Evolutionary conservation across 176 grass and related monocot genomes (phyloP), one percentile per base, ranked within the genome.

Genomic region (Aechmea fasciata): DNA sequence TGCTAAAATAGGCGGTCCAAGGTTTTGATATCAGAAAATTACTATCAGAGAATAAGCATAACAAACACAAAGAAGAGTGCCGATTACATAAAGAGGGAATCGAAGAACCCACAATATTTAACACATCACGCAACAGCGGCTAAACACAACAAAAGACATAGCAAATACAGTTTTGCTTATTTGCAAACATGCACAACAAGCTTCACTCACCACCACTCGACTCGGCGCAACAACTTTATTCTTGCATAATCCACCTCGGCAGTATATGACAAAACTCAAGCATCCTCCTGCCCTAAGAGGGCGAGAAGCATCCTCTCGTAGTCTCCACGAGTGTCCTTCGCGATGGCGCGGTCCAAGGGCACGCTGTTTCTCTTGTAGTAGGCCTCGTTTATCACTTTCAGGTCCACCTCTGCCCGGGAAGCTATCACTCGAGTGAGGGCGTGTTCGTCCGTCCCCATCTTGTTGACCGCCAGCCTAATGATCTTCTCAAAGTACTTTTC

Each of bases 351-450:
- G 11, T 85, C 94, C 33, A 99, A 65, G 0, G 87, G 86, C 53
- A 82, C 74, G n/a, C 87, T 99, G 80, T 87, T 99, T 23, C 94
- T 85, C 77, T 93, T 93, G 71, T 81, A 71, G 80, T 99, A 99
- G 3, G 82, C 80, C 63, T 84, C 84, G 62, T 88, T 83, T 57
- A 93, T 93, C 29, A 78, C 53, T 73, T 88, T 90, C 77, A 99
- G 79, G 51, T 93, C 87, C 12, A 93, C 72, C 73, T 93, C 90
- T 14, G 90, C 87, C 0, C 80, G 94, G 14, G 87, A 90, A 13
- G 76, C 71, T 67, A 99, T 86, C 50, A 90, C 49, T 71, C 94
- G 88, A 51, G 94, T 93, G 63, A 97, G 82, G 55, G 74, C 63
- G 68, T 90, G 66, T 73, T 99, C 89, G 19, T 93, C 94, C 13